Evolutionary conservation across 441 rosid species (phyloP), one percentile per base, ranked within the genome.

Genomic region (Omphalea diandra): DNA sequence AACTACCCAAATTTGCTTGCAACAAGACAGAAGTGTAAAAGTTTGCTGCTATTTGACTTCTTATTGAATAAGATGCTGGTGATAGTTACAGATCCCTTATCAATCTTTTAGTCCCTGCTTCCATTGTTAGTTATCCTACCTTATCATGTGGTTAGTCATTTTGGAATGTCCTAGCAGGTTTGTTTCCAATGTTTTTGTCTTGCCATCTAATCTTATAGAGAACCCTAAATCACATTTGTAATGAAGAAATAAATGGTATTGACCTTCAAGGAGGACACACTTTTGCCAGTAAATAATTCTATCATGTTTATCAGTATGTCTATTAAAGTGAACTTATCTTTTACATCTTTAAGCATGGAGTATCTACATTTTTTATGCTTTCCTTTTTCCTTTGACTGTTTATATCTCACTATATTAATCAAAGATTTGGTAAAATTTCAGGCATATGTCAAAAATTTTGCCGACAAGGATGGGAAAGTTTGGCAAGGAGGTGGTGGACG

Each of bases 401-500:
- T 18, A n/a, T n/a, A 0, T 52, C 29, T 1, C 1, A n/a, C n/a
- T 14, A 5, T 43, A 12, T 36, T 47, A 46, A 59, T 54, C 35
- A 20, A 40, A 33, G 31, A 22, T 24, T 55, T 57, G 73, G 33
- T 54, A 43, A 58, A 53, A n/a, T 59, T 70, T 43, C 88, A 96
- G 99, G 83, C 93, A 20, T 96, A 86, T 73, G 63, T 70, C 47
- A 89, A 75, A 76, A 93, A 82, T 82, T 96, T 96, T 32, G 75
- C 88, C 4, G 98, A 96, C 81, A 90, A 88, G 81, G 99, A 96
- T 54, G 98, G 97, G 63, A 93, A 90, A 77, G 94, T 91, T 47
- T 96, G 99, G 98, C 99, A 88, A 88, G 98, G 99, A 65, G 99
- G 97, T n/a, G 97, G 98, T 58, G 99, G 99, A 20, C 82, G 98